Evolutionary conservation across 768 basidiomycete species (phyloP).

Genomic region (Mrakia blollopis): DNA sequence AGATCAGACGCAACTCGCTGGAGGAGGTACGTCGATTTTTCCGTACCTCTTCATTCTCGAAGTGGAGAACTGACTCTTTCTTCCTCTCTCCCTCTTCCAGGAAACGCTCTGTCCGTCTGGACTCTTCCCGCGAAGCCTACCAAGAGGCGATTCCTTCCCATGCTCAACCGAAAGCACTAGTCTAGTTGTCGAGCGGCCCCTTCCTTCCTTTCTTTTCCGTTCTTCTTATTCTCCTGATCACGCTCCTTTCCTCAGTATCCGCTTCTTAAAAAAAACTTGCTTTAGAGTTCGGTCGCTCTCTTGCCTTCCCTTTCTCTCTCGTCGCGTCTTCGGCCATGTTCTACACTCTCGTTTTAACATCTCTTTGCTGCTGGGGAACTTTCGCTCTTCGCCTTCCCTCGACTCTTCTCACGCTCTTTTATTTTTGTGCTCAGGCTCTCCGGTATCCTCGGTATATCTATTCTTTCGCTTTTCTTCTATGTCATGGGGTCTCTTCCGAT

Average conservation of each 20-base stretch:
- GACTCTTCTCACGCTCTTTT: no score
- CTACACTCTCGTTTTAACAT: background rate
- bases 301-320: background rate
- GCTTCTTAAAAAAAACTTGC: background rate
- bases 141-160: background rate
- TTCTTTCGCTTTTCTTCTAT: no score
- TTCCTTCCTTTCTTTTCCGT: background rate
- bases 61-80: slow-evolving; percentile 32
- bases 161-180: background rate
- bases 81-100: slow-evolving; percentile 24
- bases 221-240: no score
- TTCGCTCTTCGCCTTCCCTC: background rate
- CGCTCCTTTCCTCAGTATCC: background rate
- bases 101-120: slow-evolving; percentile 13
- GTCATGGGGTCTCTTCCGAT: no score
- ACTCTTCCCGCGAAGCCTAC: background rate
- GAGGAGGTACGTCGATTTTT: slow-evolving; percentile 6
- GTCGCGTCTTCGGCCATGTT: background rate
- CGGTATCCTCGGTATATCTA: no score
- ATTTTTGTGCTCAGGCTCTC: no score
- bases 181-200: background rate
- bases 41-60: background rate
- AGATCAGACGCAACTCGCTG: background rate
- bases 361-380: background rate
- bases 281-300: background rate